phyloP scores from a whole-genome alignment of 2,329 filamentous ascomycete species.

The Graphilbum sp. region DNA sequence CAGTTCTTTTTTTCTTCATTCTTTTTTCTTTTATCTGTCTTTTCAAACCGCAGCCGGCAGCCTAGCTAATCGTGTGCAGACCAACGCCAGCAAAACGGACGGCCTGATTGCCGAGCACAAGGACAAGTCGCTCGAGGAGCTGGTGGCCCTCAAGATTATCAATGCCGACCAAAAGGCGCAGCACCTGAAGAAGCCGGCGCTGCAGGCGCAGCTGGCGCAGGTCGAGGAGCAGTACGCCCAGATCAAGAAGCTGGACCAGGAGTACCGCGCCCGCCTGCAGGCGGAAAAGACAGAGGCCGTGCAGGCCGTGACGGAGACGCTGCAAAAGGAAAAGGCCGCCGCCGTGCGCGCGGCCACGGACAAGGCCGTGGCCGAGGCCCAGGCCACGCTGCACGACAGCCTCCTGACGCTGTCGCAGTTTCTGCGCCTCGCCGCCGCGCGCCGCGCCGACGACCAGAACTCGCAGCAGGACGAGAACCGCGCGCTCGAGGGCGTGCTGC shows the following conservation, averaged over 20 bases:
- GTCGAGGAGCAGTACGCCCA: conserved; percentile 58
- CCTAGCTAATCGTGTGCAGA: conserved; percentile 24
- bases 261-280: conserved; percentile 46
- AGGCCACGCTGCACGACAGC: conserved; percentile 43
- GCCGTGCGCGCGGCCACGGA: conserved; percentile 36
- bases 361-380: conserved; percentile 34
- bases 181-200: conserved; percentile 57
- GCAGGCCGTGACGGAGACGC: conserved; percentile 34
- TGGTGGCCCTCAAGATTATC: conserved; percentile 56
- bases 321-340: conserved; percentile 37
- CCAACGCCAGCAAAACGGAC: conserved; percentile 58
- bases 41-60: neutral
- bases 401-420: conserved; percentile 64
- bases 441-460: conserved; percentile 53
- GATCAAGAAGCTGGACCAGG: conserved; percentile 59
- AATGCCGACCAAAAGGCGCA: conserved; percentile 68
- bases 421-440: conserved; percentile 60
- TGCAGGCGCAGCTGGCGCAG: conserved; percentile 51
- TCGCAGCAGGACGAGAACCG: conserved; percentile 54
- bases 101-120: conserved; percentile 51
- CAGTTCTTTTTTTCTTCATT: conserved; percentile 20
- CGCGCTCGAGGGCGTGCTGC: conserved; percentile 64
- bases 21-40: neutral
- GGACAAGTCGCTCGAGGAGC: conserved; percentile 54
- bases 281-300: conserved; percentile 44